phyloP scores from a whole-genome alignment of 1,139 yeast genomes.

The Pichia sp. region DNA sequence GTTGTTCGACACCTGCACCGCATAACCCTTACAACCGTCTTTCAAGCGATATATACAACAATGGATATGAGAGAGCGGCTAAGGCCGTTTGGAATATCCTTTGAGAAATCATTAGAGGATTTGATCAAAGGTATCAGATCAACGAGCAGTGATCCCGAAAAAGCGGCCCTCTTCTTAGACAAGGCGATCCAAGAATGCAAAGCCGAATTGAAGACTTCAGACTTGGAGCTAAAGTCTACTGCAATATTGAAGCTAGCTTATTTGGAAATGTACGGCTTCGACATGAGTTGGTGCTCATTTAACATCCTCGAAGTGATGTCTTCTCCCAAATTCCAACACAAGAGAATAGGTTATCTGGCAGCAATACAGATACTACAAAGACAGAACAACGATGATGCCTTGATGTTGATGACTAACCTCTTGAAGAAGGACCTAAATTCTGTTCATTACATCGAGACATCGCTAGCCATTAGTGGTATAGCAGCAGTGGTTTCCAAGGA shows the following conservation, averaged over 20 bases:
- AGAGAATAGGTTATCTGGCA: constrained; percentile 94
- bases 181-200: constrained; percentile 80
- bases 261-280: constrained; percentile 95
- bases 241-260: constrained; percentile 87
- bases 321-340: constrained; percentile 81
- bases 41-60: constrained; percentile 20
- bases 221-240: constrained; percentile 82
- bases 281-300: constrained; percentile 97
- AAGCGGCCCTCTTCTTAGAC: constrained; percentile 63
- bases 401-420: constrained; percentile 88
- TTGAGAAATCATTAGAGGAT: constrained; percentile 84
- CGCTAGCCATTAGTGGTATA: constrained; percentile 85
- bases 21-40: no score
- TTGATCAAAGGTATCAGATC: constrained; percentile 85
- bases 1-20: no score
- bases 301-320: constrained; percentile 95
- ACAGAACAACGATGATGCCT: constrained; percentile 74
- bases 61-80: constrained; percentile 66
- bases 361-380: constrained; percentile 82
- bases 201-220: constrained; percentile 72
- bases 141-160: constrained; percentile 73
- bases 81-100: constrained; percentile 79
- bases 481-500: constrained; percentile 91
- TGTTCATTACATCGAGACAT: constrained; percentile 64
- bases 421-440: constrained; percentile 85